These are phyloP conservation scores for Eucommia ulmoides DNA, from an alignment of 257 asterid genomes.

Conservation along the genomic window DNA sequence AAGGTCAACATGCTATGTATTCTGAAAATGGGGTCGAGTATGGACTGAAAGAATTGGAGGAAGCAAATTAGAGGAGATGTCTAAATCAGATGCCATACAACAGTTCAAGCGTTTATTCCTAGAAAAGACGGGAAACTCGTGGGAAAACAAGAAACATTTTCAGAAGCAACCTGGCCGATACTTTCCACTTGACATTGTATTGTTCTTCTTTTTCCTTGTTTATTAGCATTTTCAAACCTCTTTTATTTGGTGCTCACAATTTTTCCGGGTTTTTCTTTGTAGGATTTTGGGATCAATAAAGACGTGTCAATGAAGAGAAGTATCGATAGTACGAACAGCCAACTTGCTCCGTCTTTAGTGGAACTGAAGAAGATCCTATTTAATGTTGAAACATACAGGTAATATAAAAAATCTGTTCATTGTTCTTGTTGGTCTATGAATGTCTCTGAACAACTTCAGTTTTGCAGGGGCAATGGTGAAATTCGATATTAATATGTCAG, in stretches of 20 bases:
- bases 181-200: conserved; percentile 83
- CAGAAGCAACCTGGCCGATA: conserved; percentile 89
- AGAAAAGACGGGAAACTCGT: conserved; percentile 88
- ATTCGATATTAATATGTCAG: conserved; percentile 90
- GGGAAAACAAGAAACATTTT: conserved; percentile 52
- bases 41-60: conserved; percentile 90
- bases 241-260: too few species aligned
- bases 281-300: conserved; percentile 84
- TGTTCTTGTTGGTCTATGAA: conserved; percentile 4
- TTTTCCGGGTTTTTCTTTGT: too few species aligned
- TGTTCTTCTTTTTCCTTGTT: not conserved
- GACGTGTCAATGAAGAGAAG: conserved; percentile 44
- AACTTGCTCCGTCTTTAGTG: conserved; percentile 59
- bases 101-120: conserved; percentile 12
- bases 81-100: conserved; percentile 1
- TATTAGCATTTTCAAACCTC: too few species aligned
- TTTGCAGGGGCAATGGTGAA: conserved; percentile 98
- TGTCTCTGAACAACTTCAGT: conserved; percentile 11
- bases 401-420: conserved; percentile 3
- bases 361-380: conserved; percentile 91
- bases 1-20: conserved; percentile 66
- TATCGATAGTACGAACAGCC: conserved; percentile 41
- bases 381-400: conserved; percentile 95
- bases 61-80: conserved; percentile 12
- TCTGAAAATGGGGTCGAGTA: conserved; percentile 98